Evolutionary conservation across 1,139 yeast species (phyloP), one percentile per base, ranked within the genome.

Genomic region (Suhomyces choctaworum): DNA sequence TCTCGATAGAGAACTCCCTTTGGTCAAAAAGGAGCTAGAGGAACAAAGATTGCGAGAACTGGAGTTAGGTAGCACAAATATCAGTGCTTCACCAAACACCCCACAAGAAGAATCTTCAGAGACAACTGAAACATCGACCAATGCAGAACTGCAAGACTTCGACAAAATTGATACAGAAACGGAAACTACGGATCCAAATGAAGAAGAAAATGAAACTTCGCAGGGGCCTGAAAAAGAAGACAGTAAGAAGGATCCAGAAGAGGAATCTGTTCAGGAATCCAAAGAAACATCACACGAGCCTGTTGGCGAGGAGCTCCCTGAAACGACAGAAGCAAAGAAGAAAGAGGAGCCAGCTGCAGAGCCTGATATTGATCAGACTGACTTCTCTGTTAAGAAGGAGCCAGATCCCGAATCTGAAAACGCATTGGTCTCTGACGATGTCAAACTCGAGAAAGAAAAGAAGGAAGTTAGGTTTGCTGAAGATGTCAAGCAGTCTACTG

Each of bases 1-100:
- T 28, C 50, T 68, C 5, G 72, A 69, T 45, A 51, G 51, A 21
- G 60, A 58, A 7, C 54, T 68, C 28, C 74, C 75, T 2, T 57
- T 47, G 24, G 57, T 55, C n/a, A 57, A 53, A 38, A 55, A 50
- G 25, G 61, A 64, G 35, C 32, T 51, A 25, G 58, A 49, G 23
- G 45, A 42, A 28, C 43, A 46, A 30, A 37, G 46, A 24, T 25
- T 26, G 11, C 31, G 41, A 20, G 45, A 36, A 34, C 25, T 28
- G 32, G 16, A 26, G 16, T 12, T 17, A 15, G 27, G 10, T 1
- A n/a, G 12, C 14, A 28, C 22, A 13, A 30, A 19, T 14, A 39
- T 27, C n/a, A 17, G 9, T 10, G 11, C 16, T 10, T 23, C 7
- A 2, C 15, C 15, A 19, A 16, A 24, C 14, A 24, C 11, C n/a